Evolutionary conservation across 208 protist species (phyloP).

Genomic region (Leishmania turanica): DNA sequence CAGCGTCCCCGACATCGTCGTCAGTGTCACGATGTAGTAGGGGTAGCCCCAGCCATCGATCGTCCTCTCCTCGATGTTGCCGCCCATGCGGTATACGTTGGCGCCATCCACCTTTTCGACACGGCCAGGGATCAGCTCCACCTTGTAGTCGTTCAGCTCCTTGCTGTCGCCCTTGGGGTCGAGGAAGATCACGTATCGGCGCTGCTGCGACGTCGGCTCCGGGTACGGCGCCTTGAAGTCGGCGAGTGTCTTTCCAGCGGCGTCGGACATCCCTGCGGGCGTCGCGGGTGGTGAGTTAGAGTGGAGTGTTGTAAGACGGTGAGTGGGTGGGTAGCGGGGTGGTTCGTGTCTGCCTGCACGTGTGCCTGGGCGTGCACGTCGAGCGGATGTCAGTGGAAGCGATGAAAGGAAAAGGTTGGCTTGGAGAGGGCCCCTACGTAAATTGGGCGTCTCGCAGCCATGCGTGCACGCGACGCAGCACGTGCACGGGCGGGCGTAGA

Average conservation of each 20-base stretch:
- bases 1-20: constrained; percentile 13
- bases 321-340: background rate
- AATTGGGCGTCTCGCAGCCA: background rate
- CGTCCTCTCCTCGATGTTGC: constrained; percentile 49
- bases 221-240: constrained; percentile 79
- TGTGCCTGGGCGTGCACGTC: background rate
- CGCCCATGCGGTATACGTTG: constrained; percentile 48
- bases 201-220: constrained; percentile 52
- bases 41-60: constrained; percentile 69
- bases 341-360: background rate
- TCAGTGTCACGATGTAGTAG: constrained; percentile 35
- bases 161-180: constrained; percentile 45
- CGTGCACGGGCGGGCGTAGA: background rate
- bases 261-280: constrained; percentile 1
- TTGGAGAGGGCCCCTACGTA: background rate
- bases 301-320: background rate
- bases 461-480: background rate
- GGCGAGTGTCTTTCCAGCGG: constrained; percentile 34
- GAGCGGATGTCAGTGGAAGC: too few species aligned
- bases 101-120: constrained; percentile 45
- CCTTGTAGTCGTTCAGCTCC: constrained; percentile 52
- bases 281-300: background rate
- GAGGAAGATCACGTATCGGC: constrained; percentile 74
- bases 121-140: constrained; percentile 70
- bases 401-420: background rate